phyloP scores from a whole-genome alignment of 2,329 filamentous ascomycete genomes.

The Xylaria sp. region DNA sequence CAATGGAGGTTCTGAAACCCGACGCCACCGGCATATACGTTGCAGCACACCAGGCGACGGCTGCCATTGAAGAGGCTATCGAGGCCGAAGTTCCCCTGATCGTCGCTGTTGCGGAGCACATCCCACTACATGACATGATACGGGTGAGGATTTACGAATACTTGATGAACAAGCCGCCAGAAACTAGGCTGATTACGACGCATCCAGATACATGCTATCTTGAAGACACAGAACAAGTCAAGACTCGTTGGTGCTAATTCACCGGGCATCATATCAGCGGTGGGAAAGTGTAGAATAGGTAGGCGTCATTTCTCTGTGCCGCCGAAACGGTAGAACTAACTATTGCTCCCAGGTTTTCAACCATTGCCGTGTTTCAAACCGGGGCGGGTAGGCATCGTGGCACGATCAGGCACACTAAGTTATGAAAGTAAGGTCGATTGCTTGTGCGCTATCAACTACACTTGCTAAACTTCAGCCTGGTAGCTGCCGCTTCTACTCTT shows the following conservation, averaged over 20 bases:
- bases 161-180: conserved; percentile 13
- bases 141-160: conserved; percentile 58
- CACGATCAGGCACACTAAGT: conserved; percentile 78
- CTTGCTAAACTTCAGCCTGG: conserved; percentile 21
- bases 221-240: conserved; percentile 74
- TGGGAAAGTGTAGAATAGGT: conserved; percentile 66
- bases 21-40: conserved; percentile 85
- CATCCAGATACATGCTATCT: conserved; percentile 71
- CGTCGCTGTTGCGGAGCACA: conserved; percentile 79
- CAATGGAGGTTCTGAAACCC: conserved; percentile 75
- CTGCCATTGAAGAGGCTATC: conserved; percentile 82
- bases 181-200: conserved; percentile 21
- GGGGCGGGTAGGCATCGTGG: conserved; percentile 75
- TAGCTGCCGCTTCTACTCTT: conserved; percentile 74
- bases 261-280: conserved; percentile 77
- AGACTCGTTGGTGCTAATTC: conserved; percentile 78
- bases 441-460: background rate
- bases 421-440: conserved; percentile 63
- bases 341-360: conserved; percentile 68
- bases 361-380: conserved; percentile 77
- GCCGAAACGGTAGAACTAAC: background rate
- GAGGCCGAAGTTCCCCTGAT: conserved; percentile 80
- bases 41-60: conserved; percentile 75
- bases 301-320: background rate
- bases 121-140: conserved; percentile 77